Base-by-base conservation (phyloP, 2,329 filamentous ascomycete genomes). In the Phialemoniopsis sp. region DNA sequence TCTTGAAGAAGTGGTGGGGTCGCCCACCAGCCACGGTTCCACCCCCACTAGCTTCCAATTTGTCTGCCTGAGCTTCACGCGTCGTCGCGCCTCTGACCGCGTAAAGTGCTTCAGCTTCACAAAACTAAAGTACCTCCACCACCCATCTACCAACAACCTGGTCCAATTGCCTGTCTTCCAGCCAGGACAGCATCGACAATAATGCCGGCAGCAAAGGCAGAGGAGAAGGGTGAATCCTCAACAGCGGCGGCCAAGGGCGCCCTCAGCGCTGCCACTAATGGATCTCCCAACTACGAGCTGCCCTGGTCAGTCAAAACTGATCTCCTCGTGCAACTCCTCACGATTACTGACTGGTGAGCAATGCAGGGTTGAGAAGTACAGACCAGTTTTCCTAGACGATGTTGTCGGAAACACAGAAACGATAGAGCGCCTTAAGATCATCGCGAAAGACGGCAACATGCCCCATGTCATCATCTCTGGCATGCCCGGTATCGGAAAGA, bases 401-500 rank as follows among this genome's bases (percentile, higher is more conserved):
- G 84, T 98, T 38, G 93, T 98, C 39, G 93, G 93, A 57, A 98
- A 98, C 64, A 95, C 88, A 15, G 93, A 98, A 62, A 98, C 93
- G 1, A 89, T 98, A 54, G 91, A 97, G 63, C 86, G 93, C 40
- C 72, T 98, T 54, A 97, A 97, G 61, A 97, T 98, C 56, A 97
- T 98, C 53, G 90, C 93, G 34, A 93, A 90, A 64, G 93, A 97
- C 68, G 93, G 93, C 53, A 98, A 98, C 67, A 96, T 98, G 90
- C 93, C 93, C 3, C 93, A 98, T 66, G 81, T 98, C 56, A 97
- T 98, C 65, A 97, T 98, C 56, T 95, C 89, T n/a, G 93, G 93
- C 44, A 97, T 95, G 89, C 93, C 93, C 15, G 93, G 93, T 57
- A 98, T 97, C 56, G 93, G 93, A 63, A 98, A 98, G 72, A 98